Base-by-base conservation (phyloP, 2,329 filamentous ascomycete genomes). In the Sporothrix variecibatus region DNA sequence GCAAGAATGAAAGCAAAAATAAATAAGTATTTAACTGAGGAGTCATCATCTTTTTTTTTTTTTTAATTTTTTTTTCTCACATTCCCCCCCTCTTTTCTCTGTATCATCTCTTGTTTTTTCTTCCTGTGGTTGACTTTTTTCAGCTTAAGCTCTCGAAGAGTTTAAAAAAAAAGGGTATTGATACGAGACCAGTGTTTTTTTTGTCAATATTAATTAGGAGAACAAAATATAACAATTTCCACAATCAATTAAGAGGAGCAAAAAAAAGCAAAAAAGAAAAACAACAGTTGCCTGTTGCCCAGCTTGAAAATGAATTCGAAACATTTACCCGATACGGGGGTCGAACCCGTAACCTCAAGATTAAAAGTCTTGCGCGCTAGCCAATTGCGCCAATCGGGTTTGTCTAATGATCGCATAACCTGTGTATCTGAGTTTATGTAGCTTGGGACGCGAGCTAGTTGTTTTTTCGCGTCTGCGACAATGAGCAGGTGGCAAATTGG, bases 291-390 rank as follows among this genome's bases (percentile, higher is more conserved):
- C 9, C 1, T 12, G 40, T 43, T 53, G 23, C 15, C 15, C 15
- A 53, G 20, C 5, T 64, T 11, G 15, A 43, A 38, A 12, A 12
- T 40, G 2, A 9, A 28, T 3, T 46, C 3, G n/a, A 11, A 40
- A 23, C 11, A 20, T 43, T 11, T 68, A 68, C 65, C 65, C 65
- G 65, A 68, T 68, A 68, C 65, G 65, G 65, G 60, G 65, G 65
- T 68, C 65, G 65, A 68, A 68, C 65, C 65, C 65, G 65, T 68
- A 68, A 68, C 65, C 65, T 68, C 65, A 68, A 68, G 65, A 68
- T 68, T 68, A 68, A 68, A 68, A 68, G 65, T 68, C 65, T 68
- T 68, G 65, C 65, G 65, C 65, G 65, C 65, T 68, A 68, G 65
- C 65, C 65, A 68, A 68, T 68, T 68, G 65, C 65, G 65, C 65